A percentile compares a stretch with the other conserved stretches of the same genome.
These are phyloP conservation scores for Trichoderma atroviride DNA, from an alignment of 2,329 filamentous ascomycete species.

Conservation along the genomic window DNA sequence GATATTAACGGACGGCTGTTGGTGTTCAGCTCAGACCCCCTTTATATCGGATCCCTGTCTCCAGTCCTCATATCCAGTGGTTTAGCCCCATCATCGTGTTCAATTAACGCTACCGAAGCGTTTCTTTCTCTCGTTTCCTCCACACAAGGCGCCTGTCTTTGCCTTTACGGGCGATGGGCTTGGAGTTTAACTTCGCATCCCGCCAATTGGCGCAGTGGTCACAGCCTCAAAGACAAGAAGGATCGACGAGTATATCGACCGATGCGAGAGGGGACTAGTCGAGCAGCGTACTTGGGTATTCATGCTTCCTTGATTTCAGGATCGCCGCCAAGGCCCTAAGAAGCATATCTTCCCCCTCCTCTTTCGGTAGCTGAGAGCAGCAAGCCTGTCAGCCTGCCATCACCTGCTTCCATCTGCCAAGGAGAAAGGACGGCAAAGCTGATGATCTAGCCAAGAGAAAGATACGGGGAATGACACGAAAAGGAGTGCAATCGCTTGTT, in stretches of 20 bases:
- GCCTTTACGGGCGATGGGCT: constrained; percentile 1
- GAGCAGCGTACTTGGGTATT: not conserved
- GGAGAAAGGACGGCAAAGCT: not conserved
- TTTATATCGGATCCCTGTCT: constrained; percentile 19
- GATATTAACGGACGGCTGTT: constrained; percentile 12
- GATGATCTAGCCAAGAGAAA: not conserved
- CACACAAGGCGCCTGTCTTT: constrained; percentile 9
- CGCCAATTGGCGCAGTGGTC: not conserved
- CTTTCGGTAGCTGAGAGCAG: constrained; percentile 1
- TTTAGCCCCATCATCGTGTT: not conserved
- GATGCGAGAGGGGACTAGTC: not conserved
- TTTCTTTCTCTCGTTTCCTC: not conserved
- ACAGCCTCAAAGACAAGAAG: not conserved
- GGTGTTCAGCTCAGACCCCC: constrained; percentile 12
- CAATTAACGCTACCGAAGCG: constrained; percentile 8
- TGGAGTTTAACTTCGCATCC: not conserved
- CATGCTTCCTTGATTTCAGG: constrained; percentile 19
- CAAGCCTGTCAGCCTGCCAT: not conserved
- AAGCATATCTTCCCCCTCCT: constrained; percentile 11
- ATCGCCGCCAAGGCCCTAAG: constrained; percentile 16
- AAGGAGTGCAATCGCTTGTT: not conserved
- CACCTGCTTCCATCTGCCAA: not conserved
- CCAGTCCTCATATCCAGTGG: not conserved
- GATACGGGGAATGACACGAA: not conserved
- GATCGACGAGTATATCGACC: constrained; percentile 14